These are phyloP conservation scores for Backusella luteola DNA, from an alignment of 192 early-diverging fungal species.

Conservation along the genomic window DNA sequence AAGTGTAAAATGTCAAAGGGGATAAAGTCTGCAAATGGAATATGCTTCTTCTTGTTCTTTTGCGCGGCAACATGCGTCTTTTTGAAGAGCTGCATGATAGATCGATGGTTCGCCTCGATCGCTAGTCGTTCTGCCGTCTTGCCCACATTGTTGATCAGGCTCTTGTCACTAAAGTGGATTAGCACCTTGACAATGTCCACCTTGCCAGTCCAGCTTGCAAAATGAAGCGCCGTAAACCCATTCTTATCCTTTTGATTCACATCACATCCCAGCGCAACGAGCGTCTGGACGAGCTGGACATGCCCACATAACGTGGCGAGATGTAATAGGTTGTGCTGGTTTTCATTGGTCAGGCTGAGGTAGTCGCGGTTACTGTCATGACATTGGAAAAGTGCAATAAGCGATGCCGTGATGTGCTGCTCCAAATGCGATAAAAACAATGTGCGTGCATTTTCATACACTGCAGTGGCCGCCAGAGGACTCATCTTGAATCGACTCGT, in stretches of 20 bases:
- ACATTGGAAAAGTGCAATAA: conserved; percentile 6
- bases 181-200: conserved; percentile 45
- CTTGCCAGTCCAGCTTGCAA: conserved; percentile 54
- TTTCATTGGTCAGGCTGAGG: conserved; percentile 15
- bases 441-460: conserved; percentile 18
- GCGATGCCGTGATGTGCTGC: conserved; percentile 14
- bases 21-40: conserved; percentile 17
- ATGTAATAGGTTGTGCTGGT: conserved; percentile 50
- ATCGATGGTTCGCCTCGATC: conserved; percentile 11
- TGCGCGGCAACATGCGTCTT: neutral
- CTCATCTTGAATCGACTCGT: conserved; percentile 38
- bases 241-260: conserved; percentile 49
- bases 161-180: conserved; percentile 19
- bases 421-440: conserved; percentile 22
- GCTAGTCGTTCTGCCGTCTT: conserved; percentile 25
- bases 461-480: conserved; percentile 21
- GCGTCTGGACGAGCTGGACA: conserved; percentile 32
- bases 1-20: neutral
- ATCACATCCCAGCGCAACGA: conserved; percentile 30
- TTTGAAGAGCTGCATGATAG: conserved; percentile 10
- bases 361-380: conserved; percentile 3
- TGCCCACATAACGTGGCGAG: conserved; percentile 53
- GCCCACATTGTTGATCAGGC: conserved; percentile 27
- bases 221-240: conserved; percentile 58
- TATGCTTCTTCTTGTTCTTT: neutral